A percentile compares a stretch with the other conserved stretches of the same genome.
Conservation (phyloP, 768 basidiomycete species). For the Favolaschia claudopus region DNA sequence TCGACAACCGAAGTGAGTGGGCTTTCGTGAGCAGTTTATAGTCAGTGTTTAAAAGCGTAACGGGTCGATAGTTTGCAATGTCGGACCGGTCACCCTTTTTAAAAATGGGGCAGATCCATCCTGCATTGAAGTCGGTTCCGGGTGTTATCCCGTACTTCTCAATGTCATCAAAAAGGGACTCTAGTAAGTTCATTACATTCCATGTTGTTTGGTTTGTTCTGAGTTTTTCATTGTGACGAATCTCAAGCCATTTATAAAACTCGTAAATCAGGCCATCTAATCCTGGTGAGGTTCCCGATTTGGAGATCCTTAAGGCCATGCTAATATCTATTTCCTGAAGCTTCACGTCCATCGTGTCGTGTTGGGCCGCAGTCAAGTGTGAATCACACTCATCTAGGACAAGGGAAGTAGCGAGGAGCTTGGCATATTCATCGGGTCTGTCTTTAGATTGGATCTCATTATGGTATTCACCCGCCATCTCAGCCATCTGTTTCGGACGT, state of each 20-base stretch:
- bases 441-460: background rate
- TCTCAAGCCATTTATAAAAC: background rate
- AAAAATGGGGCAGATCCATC: background rate
- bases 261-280: slow-evolving; percentile 30
- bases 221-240: background rate
- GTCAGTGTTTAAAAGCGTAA: background rate
- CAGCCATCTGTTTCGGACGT: background rate
- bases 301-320: background rate
- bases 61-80: background rate
- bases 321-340: background rate
- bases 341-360: background rate
- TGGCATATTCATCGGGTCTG: background rate
- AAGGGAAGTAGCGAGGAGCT: background rate
- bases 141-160: background rate
- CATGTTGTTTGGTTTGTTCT: background rate
- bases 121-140: background rate
- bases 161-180: background rate
- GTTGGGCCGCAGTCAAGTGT: background rate
- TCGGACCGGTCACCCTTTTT: background rate
- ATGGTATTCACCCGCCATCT: slow-evolving; percentile 7
- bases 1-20: slow-evolving; percentile 3
- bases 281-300: background rate
- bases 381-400: background rate
- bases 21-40: background rate
- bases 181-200: slow-evolving; percentile 20